Percentiles rank a stretch among this genome's conserved stretches.
Evolutionary conservation across 441 rosid species (phyloP).

Genomic region (Mallotus repandus): DNA sequence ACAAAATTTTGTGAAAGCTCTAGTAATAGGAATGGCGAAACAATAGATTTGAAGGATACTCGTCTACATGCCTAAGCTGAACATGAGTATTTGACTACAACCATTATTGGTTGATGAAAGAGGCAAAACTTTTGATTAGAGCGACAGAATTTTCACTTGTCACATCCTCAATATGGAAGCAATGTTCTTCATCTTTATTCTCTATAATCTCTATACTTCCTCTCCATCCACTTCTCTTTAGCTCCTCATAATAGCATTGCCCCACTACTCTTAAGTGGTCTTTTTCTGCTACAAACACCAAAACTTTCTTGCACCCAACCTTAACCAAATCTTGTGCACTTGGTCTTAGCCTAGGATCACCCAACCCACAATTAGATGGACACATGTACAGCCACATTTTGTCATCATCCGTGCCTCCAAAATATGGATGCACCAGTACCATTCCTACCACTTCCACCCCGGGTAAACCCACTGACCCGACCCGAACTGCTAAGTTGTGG

Average conservation of each 20-base stretch:
- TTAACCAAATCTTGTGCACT: constrained; percentile 25
- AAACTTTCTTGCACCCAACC: constrained; percentile 33
- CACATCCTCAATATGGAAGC: constrained; percentile 23
- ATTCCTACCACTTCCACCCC: constrained; percentile 29
- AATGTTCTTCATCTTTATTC: constrained; percentile 21
- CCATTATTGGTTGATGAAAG: constrained; percentile 23
- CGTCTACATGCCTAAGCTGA: too few species aligned
- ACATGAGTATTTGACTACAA: too few species aligned
- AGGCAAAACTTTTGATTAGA: constrained; percentile 27
- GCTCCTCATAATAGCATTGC: constrained; percentile 25
- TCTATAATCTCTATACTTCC: constrained; percentile 30
- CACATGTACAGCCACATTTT: constrained; percentile 41
- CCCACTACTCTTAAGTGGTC: constrained; percentile 34
- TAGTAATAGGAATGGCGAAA: too few species aligned
- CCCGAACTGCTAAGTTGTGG: constrained; percentile 27
- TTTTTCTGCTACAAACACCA: constrained; percentile 36
- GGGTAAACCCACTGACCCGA: constrained; percentile 30
- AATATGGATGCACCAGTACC: constrained; percentile 35
- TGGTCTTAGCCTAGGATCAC: constrained; percentile 37
- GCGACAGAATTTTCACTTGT: constrained; percentile 20
- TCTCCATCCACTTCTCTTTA: constrained; percentile 37
- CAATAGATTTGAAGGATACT: too few species aligned
- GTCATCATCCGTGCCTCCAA: constrained; percentile 40
- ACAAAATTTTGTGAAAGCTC: too few species aligned
- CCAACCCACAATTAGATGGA: constrained; percentile 27